Evolutionary conservation across 306 rosid genomes (phyloP), one percentile per base, ranked within the genome.

Genomic region (Senna siamea): DNA sequence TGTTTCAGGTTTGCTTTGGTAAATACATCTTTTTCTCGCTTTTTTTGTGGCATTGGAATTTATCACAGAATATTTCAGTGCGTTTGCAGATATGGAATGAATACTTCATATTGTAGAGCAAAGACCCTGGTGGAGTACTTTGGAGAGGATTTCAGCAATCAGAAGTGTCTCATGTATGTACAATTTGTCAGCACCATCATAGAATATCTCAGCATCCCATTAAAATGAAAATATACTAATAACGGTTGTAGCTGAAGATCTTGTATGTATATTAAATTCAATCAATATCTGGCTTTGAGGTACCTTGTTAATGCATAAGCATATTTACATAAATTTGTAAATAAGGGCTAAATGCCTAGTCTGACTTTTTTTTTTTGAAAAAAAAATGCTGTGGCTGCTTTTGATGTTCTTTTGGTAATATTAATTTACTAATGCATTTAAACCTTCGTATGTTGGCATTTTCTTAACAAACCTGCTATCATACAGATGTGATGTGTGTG

Each of bases 401-500:
- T n/a, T n/a, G n/a, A n/a, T n/a, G n/a, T n/a, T n/a, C n/a, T n/a
- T n/a, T n/a, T n/a, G n/a, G n/a, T n/a, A n/a, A n/a, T n/a, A n/a
- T n/a, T n/a, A n/a, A n/a, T n/a, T n/a, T n/a, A n/a, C n/a, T n/a
- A n/a, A n/a, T n/a, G n/a, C n/a, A n/a, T n/a, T n/a, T n/a, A n/a
- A n/a, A n/a, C n/a, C n/a, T n/a, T n/a, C n/a, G n/a, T n/a, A n/a
- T n/a, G n/a, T 65, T 7, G 17, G 52, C 53, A 14, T 30, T 67
- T 75, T 67, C 70, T 54, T 35, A 22, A 68, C 46, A 56, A 23
- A 58, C 61, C 64, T 64, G 35, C 37, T 69, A 44, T 78, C 63
- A 48, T 77, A 80, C 85, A 93, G 98, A 82, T 93, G 98, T 81
- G 98, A 93, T 76, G 88, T 88, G 35, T 93, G 98, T 69, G 80